Conservation (phyloP, 176 grass and related monocot species). For the Avena insularis region DNA sequence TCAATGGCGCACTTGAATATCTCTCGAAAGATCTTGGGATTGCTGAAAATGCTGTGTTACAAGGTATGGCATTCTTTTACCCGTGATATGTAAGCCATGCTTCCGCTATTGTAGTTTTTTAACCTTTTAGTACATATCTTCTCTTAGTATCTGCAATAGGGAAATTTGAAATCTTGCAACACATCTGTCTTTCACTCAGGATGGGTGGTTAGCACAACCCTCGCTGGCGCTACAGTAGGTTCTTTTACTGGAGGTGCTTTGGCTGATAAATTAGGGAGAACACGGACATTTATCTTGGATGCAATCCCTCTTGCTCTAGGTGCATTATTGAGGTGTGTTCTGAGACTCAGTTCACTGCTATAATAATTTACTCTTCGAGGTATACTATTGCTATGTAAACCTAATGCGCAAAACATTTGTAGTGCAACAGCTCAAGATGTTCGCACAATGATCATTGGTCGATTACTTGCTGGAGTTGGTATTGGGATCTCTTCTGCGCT, state of each 20-base stretch:
- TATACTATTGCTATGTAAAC: constrained; percentile 17
- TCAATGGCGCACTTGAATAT: constrained; percentile 93
- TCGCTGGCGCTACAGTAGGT: constrained; percentile 91
- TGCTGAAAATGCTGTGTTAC: constrained; percentile 79
- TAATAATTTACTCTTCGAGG: not conserved
- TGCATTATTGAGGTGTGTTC: constrained; percentile 84
- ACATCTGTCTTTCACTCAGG: constrained; percentile 52
- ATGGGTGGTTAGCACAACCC: constrained; percentile 91
- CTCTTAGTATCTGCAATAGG: not conserved
- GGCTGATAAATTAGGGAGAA: constrained; percentile 96
- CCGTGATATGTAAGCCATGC: not conserved
- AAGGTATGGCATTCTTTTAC: constrained; percentile 56
- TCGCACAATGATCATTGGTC: constrained; percentile 90
- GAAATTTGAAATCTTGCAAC: not conserved
- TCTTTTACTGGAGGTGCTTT: constrained; percentile 94
- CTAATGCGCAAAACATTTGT: constrained; percentile 29
- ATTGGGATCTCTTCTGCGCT: constrained; percentile 97
- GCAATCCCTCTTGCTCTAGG: constrained; percentile 81
- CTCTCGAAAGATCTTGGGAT: constrained; percentile 89
- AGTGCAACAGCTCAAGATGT: constrained; percentile 95
- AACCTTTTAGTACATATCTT: constrained; percentile 1
- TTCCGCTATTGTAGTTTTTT: constrained; percentile 21
- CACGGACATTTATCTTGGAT: constrained; percentile 92
- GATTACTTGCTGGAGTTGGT: constrained; percentile 91
- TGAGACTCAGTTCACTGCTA: constrained; percentile 12